phyloP scores from a whole-genome alignment of 2,329 filamentous ascomycete genomes.

The Fusarium miscanthi region DNA sequence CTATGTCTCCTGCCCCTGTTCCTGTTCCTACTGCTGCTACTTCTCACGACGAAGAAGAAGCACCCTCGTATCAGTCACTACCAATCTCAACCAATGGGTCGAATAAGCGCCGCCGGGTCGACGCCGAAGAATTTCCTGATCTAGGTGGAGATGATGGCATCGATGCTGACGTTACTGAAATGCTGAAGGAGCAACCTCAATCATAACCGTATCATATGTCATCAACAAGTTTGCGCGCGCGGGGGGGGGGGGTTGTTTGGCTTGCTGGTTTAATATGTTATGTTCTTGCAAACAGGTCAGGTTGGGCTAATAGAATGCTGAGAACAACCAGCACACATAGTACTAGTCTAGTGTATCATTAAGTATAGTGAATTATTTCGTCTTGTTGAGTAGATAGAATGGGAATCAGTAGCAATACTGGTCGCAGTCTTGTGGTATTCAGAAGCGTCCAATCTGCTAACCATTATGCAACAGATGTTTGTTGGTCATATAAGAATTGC shows the following conservation, averaged over 20 bases:
- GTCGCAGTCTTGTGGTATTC: background rate
- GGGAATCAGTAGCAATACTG: background rate
- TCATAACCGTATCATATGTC: constrained; percentile 10
- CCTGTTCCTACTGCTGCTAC: background rate
- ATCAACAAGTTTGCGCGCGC: background rate
- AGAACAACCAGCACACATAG: background rate
- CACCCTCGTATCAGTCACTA: constrained; percentile 61
- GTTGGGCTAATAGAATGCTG: background rate
- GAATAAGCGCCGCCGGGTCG: constrained; percentile 67
- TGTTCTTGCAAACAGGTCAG: background rate
- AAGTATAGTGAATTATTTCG: background rate
- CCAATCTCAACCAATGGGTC: constrained; percentile 63
- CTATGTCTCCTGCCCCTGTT: constrained; percentile 29
- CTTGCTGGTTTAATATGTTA: background rate
- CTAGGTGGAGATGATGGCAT: constrained; percentile 66
- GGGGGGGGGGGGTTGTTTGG: background rate
- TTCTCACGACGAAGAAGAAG: constrained; percentile 53
- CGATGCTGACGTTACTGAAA: constrained; percentile 67
- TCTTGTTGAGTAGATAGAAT: background rate
- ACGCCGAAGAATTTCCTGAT: constrained; percentile 63
- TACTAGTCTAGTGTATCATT: constrained; percentile 5
- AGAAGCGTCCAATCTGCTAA: background rate
- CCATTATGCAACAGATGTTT: background rate
- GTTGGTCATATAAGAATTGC: background rate
- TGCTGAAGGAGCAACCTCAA: constrained; percentile 52